Evolutionary conservation across 1,284 basidiomycete genomes (phyloP), one percentile per base, ranked within the genome.

Genomic region (Cystobasidium slooffiae): DNA sequence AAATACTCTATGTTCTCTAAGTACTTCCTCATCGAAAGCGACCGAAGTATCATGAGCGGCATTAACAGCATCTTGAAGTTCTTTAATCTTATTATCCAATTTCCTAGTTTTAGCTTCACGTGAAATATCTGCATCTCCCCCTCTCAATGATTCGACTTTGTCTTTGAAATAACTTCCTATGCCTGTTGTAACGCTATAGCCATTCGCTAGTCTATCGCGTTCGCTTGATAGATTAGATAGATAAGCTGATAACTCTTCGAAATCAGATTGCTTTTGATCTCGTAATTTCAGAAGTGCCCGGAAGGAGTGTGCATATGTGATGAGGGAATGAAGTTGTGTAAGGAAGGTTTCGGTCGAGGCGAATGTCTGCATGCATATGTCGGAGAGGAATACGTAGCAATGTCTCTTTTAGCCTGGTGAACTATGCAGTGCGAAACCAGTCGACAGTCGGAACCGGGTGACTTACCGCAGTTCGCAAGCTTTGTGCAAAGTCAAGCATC

Each of bases 181-280:
- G 5, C 93, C 88, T 6, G 97, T 81, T 0, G 95, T 95, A 24
- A 80, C 80, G 1, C 80, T 78, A 72, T 84, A 83, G 0, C 84
- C 80, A 1, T 93, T 92, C 16, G 93, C 89, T 9, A 99, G 85
- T 51, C 96, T 86, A 82, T 99, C 97, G 12, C 96, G 90, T 83
- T 99, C 96, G 8, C 88, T 86, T 0, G 93, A 94, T 41, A 97
- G 89, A 7, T 91, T 91, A 1, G 92, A 92, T 6, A 99, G 86
- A 82, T 99, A 99, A 72, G 94, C 92, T 6, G 94, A 95, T 6
- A 98, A 88, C 81, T 98, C 96, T 83, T 99, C 96, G 78, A 98
- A 97, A 82, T 99, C 96, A 68, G 98, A 88, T 82, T 99, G 97
- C 83, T 98, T 99, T 83, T 98, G 94, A 82, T 99, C 97, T 59